phyloP scores from a whole-genome alignment of 2,329 filamentous ascomycete species.

The Arthroderma uncinatum region DNA sequence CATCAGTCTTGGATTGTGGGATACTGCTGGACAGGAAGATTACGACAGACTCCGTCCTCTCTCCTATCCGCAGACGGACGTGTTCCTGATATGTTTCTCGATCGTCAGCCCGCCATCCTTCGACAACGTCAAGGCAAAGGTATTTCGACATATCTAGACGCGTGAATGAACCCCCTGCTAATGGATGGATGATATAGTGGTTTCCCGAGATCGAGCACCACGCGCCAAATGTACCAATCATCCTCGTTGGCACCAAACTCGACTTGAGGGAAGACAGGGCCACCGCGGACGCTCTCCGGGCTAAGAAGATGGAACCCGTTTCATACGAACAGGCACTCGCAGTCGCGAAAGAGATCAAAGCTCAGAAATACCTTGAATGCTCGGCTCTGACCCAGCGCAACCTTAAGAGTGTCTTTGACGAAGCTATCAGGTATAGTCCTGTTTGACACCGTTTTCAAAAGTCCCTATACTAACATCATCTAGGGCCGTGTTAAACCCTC shows the following conservation, averaged over 20 bases:
- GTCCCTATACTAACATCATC: background rate
- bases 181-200: conserved; percentile 53
- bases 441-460: background rate
- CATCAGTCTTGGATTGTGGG: conserved; percentile 92
- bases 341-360: conserved; percentile 86
- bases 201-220: conserved; percentile 96
- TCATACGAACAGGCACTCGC: conserved; percentile 83
- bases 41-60: conserved; percentile 90
- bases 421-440: conserved; percentile 76
- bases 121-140: conserved; percentile 98
- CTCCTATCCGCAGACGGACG: conserved; percentile 96
- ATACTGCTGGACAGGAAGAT: conserved; percentile 97
- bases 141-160: conserved; percentile 27
- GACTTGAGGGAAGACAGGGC: conserved; percentile 82
- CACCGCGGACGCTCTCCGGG: conserved; percentile 68
- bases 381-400: conserved; percentile 94
- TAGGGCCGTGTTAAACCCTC: conserved; percentile 40
- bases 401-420: conserved; percentile 96
- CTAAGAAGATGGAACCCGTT: conserved; percentile 95
- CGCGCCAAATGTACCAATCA: conserved; percentile 88
- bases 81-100: conserved; percentile 97
- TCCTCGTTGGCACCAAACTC: conserved; percentile 92
- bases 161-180: background rate
- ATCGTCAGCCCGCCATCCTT: conserved; percentile 96
- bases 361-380: conserved; percentile 96